Evolutionary conservation across 192 early-diverging fungal species (phyloP), one percentile per base, ranked within the genome.

Genomic region (Helicostylum pulchrum): DNA sequence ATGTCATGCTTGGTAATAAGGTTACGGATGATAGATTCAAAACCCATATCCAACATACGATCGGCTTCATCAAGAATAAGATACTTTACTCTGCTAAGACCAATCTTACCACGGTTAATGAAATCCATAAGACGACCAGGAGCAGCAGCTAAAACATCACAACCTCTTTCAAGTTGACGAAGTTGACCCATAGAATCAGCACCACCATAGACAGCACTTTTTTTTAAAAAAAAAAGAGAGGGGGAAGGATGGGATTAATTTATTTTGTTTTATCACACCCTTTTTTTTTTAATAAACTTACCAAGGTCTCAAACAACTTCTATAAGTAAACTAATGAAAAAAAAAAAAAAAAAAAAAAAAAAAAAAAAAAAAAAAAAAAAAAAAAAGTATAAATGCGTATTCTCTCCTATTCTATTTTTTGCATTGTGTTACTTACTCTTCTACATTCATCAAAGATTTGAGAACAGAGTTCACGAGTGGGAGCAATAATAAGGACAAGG

Each of bases 31-130:
- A 94, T 88, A 11, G 86, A 81, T 80, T 96, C 97, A 72, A 99
- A 99, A 54, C 96, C 96, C 95, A 98, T 98, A 72, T 97, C 96
- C 72, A 99, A 81, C 92, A 94, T 94, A 50, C 92, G 89, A 73
- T 91, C 91, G n/a, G 92, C 92, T 71, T 94, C 92, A 74, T 94
- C 92, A 46, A 93, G 79, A 11, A 92, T 78, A 26, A 86, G 74
- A 67, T 80, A 81, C 59, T 84, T 80, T 75, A 97, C 86, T 66
- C 78, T 76, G 19, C 73, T 60, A 26, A 99, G 85, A 20, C 87
- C 85, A 49, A 98, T 70, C 59, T 84, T 77, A 6, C 86, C 87
- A 50, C 92, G 87, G 65, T 96, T 88, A 49, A 98, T 81, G 72
- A 97, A 85, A 59, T 99, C 96, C 58, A 87, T 87, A 39, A 98